A percentile compares a stretch with the other conserved stretches of the same genome.
phyloP scores from a whole-genome alignment of 1,284 basidiomycete species.

The Puccinia polysora region DNA sequence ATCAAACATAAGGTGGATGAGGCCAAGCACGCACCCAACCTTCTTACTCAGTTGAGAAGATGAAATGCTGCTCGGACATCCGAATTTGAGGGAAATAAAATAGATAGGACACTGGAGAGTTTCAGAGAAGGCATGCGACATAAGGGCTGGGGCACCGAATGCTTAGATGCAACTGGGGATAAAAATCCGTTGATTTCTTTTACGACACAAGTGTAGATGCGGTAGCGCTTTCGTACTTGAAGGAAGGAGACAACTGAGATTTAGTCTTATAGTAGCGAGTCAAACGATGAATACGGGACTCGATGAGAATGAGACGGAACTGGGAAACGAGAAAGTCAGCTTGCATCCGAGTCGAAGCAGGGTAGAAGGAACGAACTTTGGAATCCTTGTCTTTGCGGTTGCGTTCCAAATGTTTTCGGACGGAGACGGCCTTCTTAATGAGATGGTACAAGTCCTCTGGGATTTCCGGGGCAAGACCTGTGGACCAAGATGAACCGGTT shows the following conservation, averaged over 20 bases:
- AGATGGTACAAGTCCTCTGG: slow-evolving; percentile 99
- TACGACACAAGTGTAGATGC: slow-evolving; percentile 53
- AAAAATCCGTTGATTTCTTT: no score
- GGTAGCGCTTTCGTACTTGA: slow-evolving; percentile 61
- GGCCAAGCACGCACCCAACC: no score
- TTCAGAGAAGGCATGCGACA: no score
- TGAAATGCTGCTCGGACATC: no score
- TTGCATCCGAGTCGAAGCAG: background rate
- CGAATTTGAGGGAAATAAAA: no score
- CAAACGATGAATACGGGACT: slow-evolving; percentile 95
- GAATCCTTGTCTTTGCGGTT: slow-evolving; percentile 89
- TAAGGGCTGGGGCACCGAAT: no score
- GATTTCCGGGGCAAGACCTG: slow-evolving; percentile 92
- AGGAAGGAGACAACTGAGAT: slow-evolving; percentile 93
- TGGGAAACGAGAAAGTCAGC: slow-evolving; percentile 7
- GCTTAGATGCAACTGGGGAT: no score
- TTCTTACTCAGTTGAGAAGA: no score
- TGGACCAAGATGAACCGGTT: background rate
- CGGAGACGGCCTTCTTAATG: slow-evolving; percentile 98
- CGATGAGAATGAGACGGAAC: slow-evolving; percentile 85
- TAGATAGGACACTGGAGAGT: no score
- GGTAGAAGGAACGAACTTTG: slow-evolving; percentile 14
- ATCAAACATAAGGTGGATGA: no score
- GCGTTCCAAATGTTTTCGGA: slow-evolving; percentile 96
- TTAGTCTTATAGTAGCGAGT: slow-evolving; percentile 96